Evolutionary conservation across 2,329 filamentous ascomycete species (phyloP).

Genomic region (Xylariaceae sp.): DNA sequence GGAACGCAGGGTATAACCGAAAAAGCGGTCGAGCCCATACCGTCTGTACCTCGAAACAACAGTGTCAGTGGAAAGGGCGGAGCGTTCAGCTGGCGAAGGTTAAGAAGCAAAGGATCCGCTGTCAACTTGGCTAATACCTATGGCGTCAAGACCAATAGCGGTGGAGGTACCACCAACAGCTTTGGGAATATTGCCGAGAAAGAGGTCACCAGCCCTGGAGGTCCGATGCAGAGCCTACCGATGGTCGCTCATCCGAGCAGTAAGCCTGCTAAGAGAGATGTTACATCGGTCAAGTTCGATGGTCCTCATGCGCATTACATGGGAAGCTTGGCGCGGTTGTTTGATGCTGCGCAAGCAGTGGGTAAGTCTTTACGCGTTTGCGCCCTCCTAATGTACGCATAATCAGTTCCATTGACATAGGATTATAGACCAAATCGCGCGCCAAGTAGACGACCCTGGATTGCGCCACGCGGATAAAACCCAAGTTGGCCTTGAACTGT

Average conservation of each 20-base stretch:
- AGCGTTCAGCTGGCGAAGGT: slow-evolving; percentile 82
- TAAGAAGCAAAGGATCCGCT: slow-evolving; percentile 84
- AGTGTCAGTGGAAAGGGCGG: slow-evolving; percentile 72
- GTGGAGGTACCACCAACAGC: slow-evolving; percentile 27
- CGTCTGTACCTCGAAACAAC: slow-evolving; percentile 48
- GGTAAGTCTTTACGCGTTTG: slow-evolving; percentile 55
- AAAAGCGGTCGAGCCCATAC: slow-evolving; percentile 34
- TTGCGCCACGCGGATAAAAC: slow-evolving; percentile 88
- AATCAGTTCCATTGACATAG: too few species aligned
- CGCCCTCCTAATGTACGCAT: too few species aligned
- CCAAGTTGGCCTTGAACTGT: slow-evolving; percentile 90
- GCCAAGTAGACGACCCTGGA: slow-evolving; percentile 92
- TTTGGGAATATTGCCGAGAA: slow-evolving; percentile 31
- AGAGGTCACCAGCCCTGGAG: slow-evolving; percentile 53
- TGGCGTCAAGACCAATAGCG: slow-evolving; percentile 39
- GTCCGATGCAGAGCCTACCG: slow-evolving; percentile 70
- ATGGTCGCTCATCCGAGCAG: slow-evolving; percentile 67
- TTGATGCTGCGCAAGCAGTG: slow-evolving; percentile 87
- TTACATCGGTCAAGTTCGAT: slow-evolving; percentile 64
- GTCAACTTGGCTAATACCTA: slow-evolving; percentile 54
- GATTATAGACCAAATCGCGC: slow-evolving; percentile 79
- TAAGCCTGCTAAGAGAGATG: slow-evolving; percentile 67
- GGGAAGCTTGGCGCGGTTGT: slow-evolving; percentile 81
- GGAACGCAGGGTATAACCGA: slow-evolving; percentile 64
- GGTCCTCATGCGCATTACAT: slow-evolving; percentile 91